Base-by-base conservation (phyloP, 2,329 filamentous ascomycete species). In the Aureobasidium sp. region DNA sequence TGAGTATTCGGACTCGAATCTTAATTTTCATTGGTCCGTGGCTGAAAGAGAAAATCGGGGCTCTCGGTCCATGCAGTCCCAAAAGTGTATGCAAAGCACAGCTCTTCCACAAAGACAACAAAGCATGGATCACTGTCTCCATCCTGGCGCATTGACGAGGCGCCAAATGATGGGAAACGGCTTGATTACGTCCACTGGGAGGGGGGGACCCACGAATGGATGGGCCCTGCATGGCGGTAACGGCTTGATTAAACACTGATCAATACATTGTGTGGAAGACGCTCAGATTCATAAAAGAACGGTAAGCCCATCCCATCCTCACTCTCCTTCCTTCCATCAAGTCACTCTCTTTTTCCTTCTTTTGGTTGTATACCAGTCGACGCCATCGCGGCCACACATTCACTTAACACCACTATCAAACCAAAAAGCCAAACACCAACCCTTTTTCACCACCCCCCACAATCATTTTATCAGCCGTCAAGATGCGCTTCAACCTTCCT, bases 81-180 rank as follows among this genome's bases (percentile, higher is more conserved):
- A 55, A 39, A 20, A 59, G 20, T 47, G 55, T 44, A 32, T 60
- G 44, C 57, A 42, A 32, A 50, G 57, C 46, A 60, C 57, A 60
- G 32, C 44, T 51, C 41, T 59, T 26, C 55, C 47, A 51, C 47
- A 51, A 51, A 36, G 47, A 32, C 42, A 32, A n/a, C 55, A 59
- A 27, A 36, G 55, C 55, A 59, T 59, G 55, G 55, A 59, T 55
- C 51, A 42, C 10, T 44, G 44, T 57, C 53, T 57, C 53, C 53
- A 57, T 29, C 44, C 39, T 44, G 44, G 44, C 44, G 55, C 55
- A 48, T 59, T 36, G 55, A 59, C 55, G 55, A 48, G 55, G 57
- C 57, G 57, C 46, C 41, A 51, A 42, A 51, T 60, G 57, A 60
- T 60, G 57, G 57, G 57, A 51, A 60, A 60, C 57, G 57, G 57